Evolutionary conservation across 768 basidiomycete genomes (phyloP), one percentile per base, ranked within the genome.

Genomic region (Polyporus arcularius): DNA sequence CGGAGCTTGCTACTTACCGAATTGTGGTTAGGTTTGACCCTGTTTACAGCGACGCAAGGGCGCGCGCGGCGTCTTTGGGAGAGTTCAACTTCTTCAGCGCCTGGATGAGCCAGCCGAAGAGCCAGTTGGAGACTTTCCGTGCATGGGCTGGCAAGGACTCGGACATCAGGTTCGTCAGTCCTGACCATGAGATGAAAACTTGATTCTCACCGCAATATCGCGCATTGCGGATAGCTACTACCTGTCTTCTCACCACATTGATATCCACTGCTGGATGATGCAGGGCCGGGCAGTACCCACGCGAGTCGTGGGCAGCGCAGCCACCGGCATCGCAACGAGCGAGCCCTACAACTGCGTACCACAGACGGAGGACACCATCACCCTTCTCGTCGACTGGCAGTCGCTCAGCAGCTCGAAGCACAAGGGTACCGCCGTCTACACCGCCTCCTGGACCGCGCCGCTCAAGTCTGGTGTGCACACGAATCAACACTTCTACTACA

Each of bases 41-140:
- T 5, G 93, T 89, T 12, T 96, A 97, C 78, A 90, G 89, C 68
- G 94, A 97, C 71, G 95, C 94, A 41, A 88, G 86, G 68, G 88
- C 86, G 4, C 86, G 89, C 54, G 89, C 89, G 31, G 82, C 80
- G 30, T 75, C 82, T 7, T 80, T 96, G 28, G 93, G 94, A 38
- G 92, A 96, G 74, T 94, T 95, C 78, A 96, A 95, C 77, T 96
- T 94, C 76, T 96, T 94, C 85, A 92, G 80, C 66, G 92, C 94
- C 40, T 96, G 95, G 93, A 97, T 97, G 95, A 94, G 91, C 70
- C 95, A 96, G 73, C 95, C 95, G 45, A 97, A 97, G 77, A 88
- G 85, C 68, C 95, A 97, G 74, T 82, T 97, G 30, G 92, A 94
- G 74, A 96, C 95, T 0, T 97, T 96, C 85, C 86, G 87, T 58